Percentiles rank a stretch among this genome's conserved stretches.
Evolutionary conservation across 306 rosid species (phyloP).

Genomic region (Pyrus pyrifolia): DNA sequence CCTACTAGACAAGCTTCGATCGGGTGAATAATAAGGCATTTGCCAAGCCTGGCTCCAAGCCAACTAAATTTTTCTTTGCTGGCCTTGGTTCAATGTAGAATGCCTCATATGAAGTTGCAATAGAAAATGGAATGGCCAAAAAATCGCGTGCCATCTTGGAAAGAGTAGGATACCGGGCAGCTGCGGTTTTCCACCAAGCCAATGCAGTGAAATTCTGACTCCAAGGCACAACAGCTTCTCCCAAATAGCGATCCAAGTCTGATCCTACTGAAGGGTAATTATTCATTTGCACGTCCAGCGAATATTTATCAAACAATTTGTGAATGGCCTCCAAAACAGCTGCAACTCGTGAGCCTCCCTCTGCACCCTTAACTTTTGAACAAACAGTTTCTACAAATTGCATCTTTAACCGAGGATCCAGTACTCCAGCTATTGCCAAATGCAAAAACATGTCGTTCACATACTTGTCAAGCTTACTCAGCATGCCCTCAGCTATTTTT

Average conservation of each 20-base stretch:
- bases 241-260: conserved; percentile 6
- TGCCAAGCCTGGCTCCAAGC: neutral
- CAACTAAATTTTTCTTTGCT: neutral
- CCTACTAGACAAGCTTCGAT: neutral
- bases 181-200: conserved; percentile 8
- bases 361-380: neutral
- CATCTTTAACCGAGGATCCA: conserved; percentile 16
- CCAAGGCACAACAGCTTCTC: conserved; percentile 2
- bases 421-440: conserved; percentile 7
- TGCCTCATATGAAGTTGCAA: conserved; percentile 2
- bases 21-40: neutral
- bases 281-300: neutral
- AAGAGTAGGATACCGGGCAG: neutral
- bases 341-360: neutral
- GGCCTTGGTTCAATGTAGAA: conserved; percentile 7
- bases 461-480: neutral
- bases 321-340: neutral
- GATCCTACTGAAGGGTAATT: neutral
- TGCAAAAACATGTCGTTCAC: conserved; percentile 8
- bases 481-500: neutral
- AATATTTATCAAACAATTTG: conserved; percentile 5
- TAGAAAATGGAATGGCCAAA: conserved; percentile 5
- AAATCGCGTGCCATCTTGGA: conserved; percentile 6
- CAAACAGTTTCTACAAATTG: neutral
- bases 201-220: neutral